Percentiles rank a stretch among this genome's conserved stretches.
phyloP scores from a whole-genome alignment of 257 asterid species.

The Anisodus acutangulus region DNA sequence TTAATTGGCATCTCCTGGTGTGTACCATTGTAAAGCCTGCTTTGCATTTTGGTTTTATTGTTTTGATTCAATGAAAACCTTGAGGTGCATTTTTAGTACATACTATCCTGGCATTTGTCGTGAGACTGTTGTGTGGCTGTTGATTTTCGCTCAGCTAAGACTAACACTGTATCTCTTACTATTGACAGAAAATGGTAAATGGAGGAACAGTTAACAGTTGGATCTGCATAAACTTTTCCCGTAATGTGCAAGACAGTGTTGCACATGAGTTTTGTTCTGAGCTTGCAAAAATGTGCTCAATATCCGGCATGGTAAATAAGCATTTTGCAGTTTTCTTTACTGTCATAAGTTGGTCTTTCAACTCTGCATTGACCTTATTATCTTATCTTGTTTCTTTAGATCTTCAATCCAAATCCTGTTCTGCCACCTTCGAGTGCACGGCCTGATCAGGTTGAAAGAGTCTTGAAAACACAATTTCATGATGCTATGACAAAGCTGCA shows the following conservation, averaged over 20 bases:
- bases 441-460: conserved; percentile 88
- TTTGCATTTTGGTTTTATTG: background rate
- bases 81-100: too few relatives aligned
- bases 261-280: conserved; percentile 77
- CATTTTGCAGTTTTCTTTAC: background rate
- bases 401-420: conserved; percentile 74
- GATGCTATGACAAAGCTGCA: conserved; percentile 68
- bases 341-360: background rate
- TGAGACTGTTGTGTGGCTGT: background rate
- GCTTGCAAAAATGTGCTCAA: conserved; percentile 89
- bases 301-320: conserved; percentile 87
- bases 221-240: conserved; percentile 89
- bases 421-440: conserved; percentile 68
- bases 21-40: background rate
- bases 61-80: background rate
- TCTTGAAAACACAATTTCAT: conserved; percentile 67
- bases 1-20: background rate
- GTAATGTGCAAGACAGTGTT: conserved; percentile 68
- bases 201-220: conserved; percentile 87
- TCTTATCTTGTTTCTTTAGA: conserved; percentile 45
- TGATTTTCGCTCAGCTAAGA: background rate
- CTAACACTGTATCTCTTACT: background rate
- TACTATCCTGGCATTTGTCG: background rate
- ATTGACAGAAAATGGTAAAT: conserved; percentile 87
- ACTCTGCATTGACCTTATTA: background rate